Conservation (phyloP, 2,329 filamentous ascomycete genomes). For the Aspergillus alliaceus region DNA sequence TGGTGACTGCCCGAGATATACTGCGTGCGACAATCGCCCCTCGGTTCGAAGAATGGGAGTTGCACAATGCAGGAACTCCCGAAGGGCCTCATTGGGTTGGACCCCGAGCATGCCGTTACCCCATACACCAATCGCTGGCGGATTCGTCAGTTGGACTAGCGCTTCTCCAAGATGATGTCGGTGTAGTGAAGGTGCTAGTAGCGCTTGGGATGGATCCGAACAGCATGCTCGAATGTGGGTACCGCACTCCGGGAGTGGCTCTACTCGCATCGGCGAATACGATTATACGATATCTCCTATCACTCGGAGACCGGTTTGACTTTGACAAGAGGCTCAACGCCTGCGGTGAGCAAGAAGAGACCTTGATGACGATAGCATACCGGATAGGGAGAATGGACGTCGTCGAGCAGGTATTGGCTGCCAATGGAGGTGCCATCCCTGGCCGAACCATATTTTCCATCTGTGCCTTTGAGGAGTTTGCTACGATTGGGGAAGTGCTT, state of each 20-base stretch:
- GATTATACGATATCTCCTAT: not conserved
- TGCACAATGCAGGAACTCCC: not conserved
- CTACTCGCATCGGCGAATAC: not conserved
- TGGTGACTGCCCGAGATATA: not conserved
- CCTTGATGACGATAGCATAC: not conserved
- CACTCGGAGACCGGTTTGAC: not conserved
- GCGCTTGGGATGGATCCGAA: not conserved
- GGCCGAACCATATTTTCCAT: not conserved
- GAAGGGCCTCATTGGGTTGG: not conserved
- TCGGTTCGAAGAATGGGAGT: not conserved
- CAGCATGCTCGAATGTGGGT: not conserved
- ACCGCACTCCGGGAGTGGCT: not conserved
- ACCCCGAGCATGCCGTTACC: not conserved
- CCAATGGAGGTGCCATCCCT: not conserved
- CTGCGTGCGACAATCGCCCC: not conserved
- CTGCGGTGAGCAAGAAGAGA: not conserved
- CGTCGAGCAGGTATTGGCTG: not conserved
- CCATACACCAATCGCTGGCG: not conserved
- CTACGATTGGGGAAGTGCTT: not conserved
- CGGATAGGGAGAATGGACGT: too few species aligned
- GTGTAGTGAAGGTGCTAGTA: not conserved
- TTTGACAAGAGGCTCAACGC: not conserved
- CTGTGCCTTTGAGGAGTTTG: not conserved
- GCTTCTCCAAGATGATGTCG: not conserved
- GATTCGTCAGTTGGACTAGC: not conserved